Percentiles rank a stretch among this genome's conserved stretches.
Evolutionary conservation across 2,329 filamentous ascomycete genomes (phyloP).

Genomic region (Chrysosporium keratinophilum): DNA sequence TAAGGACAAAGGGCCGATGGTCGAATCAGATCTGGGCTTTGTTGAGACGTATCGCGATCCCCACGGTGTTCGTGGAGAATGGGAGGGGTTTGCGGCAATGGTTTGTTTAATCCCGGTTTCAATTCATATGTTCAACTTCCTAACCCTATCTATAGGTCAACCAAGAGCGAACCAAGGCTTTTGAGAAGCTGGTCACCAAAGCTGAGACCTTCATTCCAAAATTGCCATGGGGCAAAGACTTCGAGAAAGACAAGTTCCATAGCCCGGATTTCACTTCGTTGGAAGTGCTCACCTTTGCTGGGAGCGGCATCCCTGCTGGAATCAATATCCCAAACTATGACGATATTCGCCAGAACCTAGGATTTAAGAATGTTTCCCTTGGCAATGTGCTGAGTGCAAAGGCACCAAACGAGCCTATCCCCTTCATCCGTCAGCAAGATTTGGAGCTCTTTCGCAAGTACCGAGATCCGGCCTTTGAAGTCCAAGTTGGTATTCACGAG

Average conservation of each 20-base stretch:
- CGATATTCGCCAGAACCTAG: constrained; percentile 50
- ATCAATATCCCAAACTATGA: constrained; percentile 51
- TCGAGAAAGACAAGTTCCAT: constrained; percentile 93
- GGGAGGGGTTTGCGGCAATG: constrained; percentile 71
- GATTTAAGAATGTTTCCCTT: constrained; percentile 66
- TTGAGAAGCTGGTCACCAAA: constrained; percentile 70
- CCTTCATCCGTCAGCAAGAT: constrained; percentile 74
- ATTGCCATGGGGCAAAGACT: constrained; percentile 75
- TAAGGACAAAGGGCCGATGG: constrained; percentile 66
- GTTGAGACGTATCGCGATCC: constrained; percentile 81
- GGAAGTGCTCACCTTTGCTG: constrained; percentile 75
- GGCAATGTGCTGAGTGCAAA: constrained; percentile 90
- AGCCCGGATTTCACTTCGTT: constrained; percentile 93
- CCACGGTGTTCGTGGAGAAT: constrained; percentile 68
- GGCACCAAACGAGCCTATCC: constrained; percentile 81
- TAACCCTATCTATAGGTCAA: constrained; percentile 48
- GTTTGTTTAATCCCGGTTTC: constrained; percentile 21
- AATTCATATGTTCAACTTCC: constrained; percentile 19
- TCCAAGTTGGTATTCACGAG: constrained; percentile 91
- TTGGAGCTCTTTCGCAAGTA: constrained; percentile 69
- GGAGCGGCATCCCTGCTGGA: constrained; percentile 52
- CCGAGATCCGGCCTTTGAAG: constrained; percentile 81
- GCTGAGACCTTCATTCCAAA: constrained; percentile 78
- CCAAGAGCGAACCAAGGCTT: constrained; percentile 77
- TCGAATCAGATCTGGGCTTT: constrained; percentile 74